Base-by-base conservation (phyloP, 208 protist genomes). In the Jaenimonas drosophilae region DNA sequence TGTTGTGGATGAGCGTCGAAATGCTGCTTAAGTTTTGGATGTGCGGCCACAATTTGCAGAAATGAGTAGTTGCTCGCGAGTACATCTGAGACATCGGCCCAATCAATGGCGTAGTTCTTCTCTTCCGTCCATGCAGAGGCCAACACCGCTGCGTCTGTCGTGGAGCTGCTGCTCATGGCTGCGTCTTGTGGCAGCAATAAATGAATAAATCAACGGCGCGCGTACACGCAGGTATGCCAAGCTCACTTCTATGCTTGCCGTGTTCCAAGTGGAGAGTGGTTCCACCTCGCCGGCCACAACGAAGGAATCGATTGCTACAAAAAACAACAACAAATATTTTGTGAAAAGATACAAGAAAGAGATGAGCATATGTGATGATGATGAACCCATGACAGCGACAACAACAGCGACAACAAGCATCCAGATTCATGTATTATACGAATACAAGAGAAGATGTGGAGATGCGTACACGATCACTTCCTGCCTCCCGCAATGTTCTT, bases 61-160 rank as follows among this genome's bases (percentile, higher is more conserved):
- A 94, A 83, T 0, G 80, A 90, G 58, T 81, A 88, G 4, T 60
- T 58, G 40, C 90, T 85, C 34, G 59, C 41, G 5, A 90, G 28
- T 2, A 77, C 75, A 32, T 94, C 85, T 1, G 63, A 51, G 0
- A 75, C 47, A 47, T 67, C 52, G 0, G 48, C 39, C 81, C 85
- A 94, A 49, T 94, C 78, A 40, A 94, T 67, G 54, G 67, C 64
- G 17, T 77, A 76, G 43, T 67, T 84, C 56, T 89, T 87, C 42
- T 84, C 84, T 42, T 71, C 64, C 4, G 54, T 71, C 80, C 84
- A 93, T 17, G 70, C 52, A 12, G 49, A 54, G 6, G 61, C 52
- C 19, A 76, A 40, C 19, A 64, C 59, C 45, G 39, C 37, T 0
- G 16, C 21, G 58, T 31, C 16, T 32, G 25, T n/a, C n/a, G 17